Evolutionary conservation across 345 rosid species (phyloP).

Genomic region (Eucalyptus regnans): DNA sequence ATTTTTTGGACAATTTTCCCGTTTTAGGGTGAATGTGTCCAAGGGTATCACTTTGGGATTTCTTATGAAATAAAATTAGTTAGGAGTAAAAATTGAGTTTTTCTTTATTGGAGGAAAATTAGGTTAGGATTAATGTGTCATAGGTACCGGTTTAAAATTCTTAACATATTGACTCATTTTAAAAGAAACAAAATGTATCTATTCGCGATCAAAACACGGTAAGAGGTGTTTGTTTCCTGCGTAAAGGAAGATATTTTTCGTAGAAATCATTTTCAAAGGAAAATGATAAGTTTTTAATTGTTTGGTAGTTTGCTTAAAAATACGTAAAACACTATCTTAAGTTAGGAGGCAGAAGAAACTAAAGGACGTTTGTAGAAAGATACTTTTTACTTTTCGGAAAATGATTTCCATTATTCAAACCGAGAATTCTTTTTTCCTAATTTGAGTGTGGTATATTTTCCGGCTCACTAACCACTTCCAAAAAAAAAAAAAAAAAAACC

Average conservation of each 20-base stretch:
- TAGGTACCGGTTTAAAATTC: background rate
- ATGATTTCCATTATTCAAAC: background rate
- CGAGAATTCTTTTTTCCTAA: background rate
- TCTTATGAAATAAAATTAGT: background rate
- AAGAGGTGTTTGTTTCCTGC: background rate
- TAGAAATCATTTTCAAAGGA: background rate
- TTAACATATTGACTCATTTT: background rate
- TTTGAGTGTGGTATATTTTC: background rate
- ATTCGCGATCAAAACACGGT: background rate
- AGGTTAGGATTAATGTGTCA: background rate
- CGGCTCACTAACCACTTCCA: background rate
- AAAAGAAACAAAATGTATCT: background rate
- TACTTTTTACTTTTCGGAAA: background rate
- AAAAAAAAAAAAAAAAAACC: no score
- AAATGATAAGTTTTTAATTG: background rate
- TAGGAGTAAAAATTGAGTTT: background rate
- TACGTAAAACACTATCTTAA: background rate
- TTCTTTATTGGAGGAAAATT: background rate
- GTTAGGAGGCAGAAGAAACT: background rate
- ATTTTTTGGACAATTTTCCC: no score
- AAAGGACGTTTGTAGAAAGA: background rate
- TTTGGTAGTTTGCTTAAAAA: background rate
- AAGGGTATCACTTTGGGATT: background rate
- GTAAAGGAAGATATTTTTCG: background rate
- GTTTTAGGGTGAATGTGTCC: background rate